Evolutionary conservation across 176 grass and related monocot genomes (phyloP), one percentile per base, ranked within the genome.

Genomic region (Poa annua): DNA sequence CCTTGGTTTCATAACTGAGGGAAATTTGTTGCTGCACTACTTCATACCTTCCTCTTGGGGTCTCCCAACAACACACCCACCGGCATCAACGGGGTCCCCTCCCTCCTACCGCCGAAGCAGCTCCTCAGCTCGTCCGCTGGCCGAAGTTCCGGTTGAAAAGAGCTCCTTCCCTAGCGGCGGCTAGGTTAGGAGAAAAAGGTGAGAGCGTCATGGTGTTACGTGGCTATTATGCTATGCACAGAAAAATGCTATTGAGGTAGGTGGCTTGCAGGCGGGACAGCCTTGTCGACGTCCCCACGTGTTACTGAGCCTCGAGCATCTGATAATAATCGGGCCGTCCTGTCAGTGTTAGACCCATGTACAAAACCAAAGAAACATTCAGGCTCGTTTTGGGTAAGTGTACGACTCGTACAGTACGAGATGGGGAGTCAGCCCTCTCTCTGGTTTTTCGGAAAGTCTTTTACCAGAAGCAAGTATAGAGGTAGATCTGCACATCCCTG

Each of bases 241-340:
- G n/a, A n/a, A n/a, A n/a, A n/a, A n/a, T n/a, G 34, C 34, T 35
- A 35, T 35, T 35, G 34, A 66, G 20, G 34, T 52, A 11, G 55
- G 36, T 82, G 45, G 54, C 64, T 86, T 38, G 7, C 83, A 78
- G 57, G 88, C 86, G 83, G 74, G 78, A 47, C 35, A 32, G 16
- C 71, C 51, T 54, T 74, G 64, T 57, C 13, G 1, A 0, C n/a
- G 56, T 21, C 7, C 71, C 79, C 38, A 89, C 45, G 54, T 78
- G 83, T 78, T 73, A 82, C 9, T 5, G 7, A 16, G 2, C 0
- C 14, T 11, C 22, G 17, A 35, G 52, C 39, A 9, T n/a, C 6
- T 0, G 1, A 33, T 14, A 57, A 66, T 26, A 57, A 22, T 32
- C 0, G 77, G 78, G 51, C 49, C 82, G 11, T 6, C 14, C n/a